Evolutionary conservation across 768 basidiomycete genomes (phyloP).

Genomic region (Boletus insuetus): DNA sequence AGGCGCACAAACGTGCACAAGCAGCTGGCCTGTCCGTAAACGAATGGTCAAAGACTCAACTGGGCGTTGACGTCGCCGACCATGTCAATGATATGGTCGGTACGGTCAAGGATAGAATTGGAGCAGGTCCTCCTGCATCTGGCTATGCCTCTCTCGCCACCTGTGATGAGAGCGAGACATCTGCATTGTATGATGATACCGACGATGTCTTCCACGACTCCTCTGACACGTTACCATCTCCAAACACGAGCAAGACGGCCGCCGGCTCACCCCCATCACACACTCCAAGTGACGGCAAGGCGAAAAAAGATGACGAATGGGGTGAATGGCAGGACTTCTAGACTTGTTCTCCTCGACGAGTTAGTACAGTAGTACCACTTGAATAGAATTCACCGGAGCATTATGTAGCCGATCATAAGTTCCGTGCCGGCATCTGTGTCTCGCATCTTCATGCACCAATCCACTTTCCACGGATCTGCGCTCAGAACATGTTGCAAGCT

Average conservation of each 20-base stretch:
- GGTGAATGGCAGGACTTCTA: conserved; percentile 84
- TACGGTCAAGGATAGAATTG: conserved; percentile 55
- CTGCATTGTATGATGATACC: conserved; percentile 60
- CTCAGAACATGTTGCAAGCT: conserved; percentile 18
- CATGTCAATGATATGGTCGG: conserved; percentile 70
- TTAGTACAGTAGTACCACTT: too few species aligned
- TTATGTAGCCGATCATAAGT: conserved; percentile 13
- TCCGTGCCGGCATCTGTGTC: conserved; percentile 20
- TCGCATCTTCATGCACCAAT: too few species aligned
- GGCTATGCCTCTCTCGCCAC: conserved; percentile 49
- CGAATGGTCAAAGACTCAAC: conserved; percentile 70
- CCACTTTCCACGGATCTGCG: too few species aligned
- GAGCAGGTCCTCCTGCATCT: conserved; percentile 51
- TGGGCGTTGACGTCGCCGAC: conserved; percentile 84
- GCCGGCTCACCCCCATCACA: conserved; percentile 6
- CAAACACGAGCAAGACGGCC: conserved; percentile 10
- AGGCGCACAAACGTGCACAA: conserved; percentile 64
- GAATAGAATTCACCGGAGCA: conserved; percentile 3
- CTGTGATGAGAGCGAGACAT: conserved; percentile 52
- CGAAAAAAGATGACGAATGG: conserved; percentile 56
- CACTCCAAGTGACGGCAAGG: conserved; percentile 9
- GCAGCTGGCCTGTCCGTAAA: conserved; percentile 64
- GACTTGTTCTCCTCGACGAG: conserved; percentile 4
- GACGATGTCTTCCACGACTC: conserved; percentile 58
- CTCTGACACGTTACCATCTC: conserved; percentile 20